Evolutionary conservation across 352 stramenopile species (phyloP).

Genomic region (Saprolegnia diclina): DNA sequence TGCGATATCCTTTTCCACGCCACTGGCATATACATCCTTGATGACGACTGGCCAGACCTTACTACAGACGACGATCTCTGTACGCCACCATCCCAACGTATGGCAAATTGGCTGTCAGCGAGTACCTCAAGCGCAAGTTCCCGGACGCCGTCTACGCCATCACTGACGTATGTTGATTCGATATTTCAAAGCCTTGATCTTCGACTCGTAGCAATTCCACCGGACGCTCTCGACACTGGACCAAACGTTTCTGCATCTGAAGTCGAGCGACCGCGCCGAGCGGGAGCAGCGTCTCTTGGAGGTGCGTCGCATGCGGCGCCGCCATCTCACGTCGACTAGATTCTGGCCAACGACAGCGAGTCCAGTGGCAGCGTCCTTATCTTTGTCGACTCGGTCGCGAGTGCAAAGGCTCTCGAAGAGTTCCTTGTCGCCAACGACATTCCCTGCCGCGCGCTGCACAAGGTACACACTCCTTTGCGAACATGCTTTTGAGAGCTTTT

Average conservation of each 20-base stretch:
- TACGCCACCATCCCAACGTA: constrained; percentile 77
- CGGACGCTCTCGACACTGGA: constrained; percentile 52
- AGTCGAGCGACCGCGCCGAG: constrained; percentile 29
- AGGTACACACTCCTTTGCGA: constrained; percentile 31
- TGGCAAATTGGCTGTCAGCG: constrained; percentile 57
- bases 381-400: constrained; percentile 74
- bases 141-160: constrained; percentile 50
- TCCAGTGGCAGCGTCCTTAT: constrained; percentile 47
- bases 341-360: constrained; percentile 33
- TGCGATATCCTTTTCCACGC: constrained; percentile 57
- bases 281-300: constrained; percentile 44
- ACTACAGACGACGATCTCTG: too few relatives aligned
- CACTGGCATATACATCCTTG: background rate
- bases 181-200: background rate
- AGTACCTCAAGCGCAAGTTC: constrained; percentile 77
- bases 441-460: constrained; percentile 22
- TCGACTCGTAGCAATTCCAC: constrained; percentile 53
- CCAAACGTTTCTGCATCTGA: constrained; percentile 29
- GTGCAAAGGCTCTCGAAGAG: constrained; percentile 44
- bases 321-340: constrained; percentile 10
- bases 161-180: constrained; percentile 41
- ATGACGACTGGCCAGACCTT: background rate
- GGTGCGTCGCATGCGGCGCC: background rate
- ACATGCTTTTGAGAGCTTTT: constrained; percentile 39
- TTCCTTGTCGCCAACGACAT: constrained; percentile 34